These are phyloP conservation scores for Candida insectalens DNA, from an alignment of 805 yeast genomes.

Conservation along the genomic window DNA sequence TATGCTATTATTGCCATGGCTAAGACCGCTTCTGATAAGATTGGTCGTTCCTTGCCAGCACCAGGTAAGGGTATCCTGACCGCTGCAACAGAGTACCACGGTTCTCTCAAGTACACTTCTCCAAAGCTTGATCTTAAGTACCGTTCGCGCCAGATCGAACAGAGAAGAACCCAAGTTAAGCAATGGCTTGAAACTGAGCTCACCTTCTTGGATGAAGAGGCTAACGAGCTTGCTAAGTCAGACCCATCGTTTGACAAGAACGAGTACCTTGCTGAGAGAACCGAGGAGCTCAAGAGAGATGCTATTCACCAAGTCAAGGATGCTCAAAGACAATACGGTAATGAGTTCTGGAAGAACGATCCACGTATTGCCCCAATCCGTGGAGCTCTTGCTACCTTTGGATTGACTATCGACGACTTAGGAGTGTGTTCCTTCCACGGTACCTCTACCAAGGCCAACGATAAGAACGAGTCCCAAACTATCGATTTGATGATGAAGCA, in stretches of 20 bases:
- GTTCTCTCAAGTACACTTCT: constrained; percentile 66
- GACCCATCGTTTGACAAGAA: constrained; percentile 43
- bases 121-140: constrained; percentile 82
- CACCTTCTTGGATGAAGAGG: constrained; percentile 61
- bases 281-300: constrained; percentile 81
- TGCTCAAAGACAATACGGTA: constrained; percentile 93
- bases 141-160: constrained; percentile 83
- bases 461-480: constrained; percentile 93
- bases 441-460: constrained; percentile 97
- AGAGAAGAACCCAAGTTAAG: constrained; percentile 68
- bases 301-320: constrained; percentile 75
- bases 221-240: constrained; percentile 36
- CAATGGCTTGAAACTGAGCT: constrained; percentile 81
- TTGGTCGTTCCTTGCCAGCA: constrained; percentile 98
- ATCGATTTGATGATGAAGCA: constrained; percentile 89
- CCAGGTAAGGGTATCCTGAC: constrained; percentile 99
- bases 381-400: constrained; percentile 93
- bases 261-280: constrained; percentile 63
- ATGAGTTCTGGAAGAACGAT: constrained; percentile 83
- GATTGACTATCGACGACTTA: constrained; percentile 87
- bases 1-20: constrained; percentile 91
- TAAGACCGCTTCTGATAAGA: constrained; percentile 96
- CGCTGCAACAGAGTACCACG: constrained; percentile 90
- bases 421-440: constrained; percentile 99
- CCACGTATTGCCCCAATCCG: constrained; percentile 94